phyloP scores from a whole-genome alignment of 1,139 yeast genomes.

The Kurtzmaniella natalensis region DNA sequence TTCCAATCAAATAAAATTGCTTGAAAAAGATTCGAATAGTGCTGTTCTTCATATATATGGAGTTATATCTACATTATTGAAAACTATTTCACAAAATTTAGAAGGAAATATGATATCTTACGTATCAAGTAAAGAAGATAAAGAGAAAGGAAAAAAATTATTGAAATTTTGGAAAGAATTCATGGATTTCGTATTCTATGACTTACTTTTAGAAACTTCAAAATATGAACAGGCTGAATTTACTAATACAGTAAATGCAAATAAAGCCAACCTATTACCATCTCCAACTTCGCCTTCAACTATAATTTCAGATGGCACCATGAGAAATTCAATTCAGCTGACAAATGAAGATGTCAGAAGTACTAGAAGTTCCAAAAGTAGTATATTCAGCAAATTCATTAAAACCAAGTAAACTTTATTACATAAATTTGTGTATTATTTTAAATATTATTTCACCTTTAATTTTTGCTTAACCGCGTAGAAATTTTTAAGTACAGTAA shows the following conservation, averaged over 20 bases:
- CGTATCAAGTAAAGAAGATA: neutral
- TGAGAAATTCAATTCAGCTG: no score
- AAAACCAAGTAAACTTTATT: neutral
- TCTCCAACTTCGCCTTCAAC: no score
- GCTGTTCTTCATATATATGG: neutral
- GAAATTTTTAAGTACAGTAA: no score
- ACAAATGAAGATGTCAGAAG: no score
- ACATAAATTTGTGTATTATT: neutral
- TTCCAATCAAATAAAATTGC: conserved; percentile 8
- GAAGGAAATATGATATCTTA: neutral
- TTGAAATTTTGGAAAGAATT: conserved; percentile 18
- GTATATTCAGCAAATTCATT: conserved; percentile 1
- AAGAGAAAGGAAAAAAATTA: conserved; percentile 6
- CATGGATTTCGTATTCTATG: conserved; percentile 14
- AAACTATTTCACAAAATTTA: neutral
- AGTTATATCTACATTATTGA: conserved; percentile 6
- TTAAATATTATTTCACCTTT: no score
- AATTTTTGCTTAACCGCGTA: no score
- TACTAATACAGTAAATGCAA: no score
- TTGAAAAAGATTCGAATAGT: neutral
- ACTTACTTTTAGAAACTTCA: conserved; percentile 9
- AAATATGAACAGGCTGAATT: conserved; percentile 2
- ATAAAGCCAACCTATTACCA: no score
- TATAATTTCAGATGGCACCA: no score
- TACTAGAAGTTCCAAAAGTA: conserved; percentile 1